Evolutionary conservation across 176 grass and related monocot genomes (phyloP).

Genomic region (Calamus simplicifolius): DNA sequence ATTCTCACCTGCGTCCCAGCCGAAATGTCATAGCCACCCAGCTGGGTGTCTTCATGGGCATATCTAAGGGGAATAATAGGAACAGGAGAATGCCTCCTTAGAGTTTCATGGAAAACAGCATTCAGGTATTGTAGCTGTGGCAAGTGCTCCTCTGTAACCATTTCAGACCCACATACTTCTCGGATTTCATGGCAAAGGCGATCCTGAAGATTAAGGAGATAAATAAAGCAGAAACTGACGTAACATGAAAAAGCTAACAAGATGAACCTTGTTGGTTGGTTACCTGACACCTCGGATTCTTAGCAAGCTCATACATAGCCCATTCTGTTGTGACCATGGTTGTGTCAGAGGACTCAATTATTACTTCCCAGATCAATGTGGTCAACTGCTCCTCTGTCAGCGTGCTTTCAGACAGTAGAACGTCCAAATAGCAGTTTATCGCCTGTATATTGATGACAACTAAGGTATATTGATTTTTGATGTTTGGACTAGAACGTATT

Average conservation of each 20-base stretch:
- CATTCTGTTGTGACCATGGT: conserved; percentile 69
- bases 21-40: conserved; percentile 52
- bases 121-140: conserved; percentile 48
- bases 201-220: conserved; percentile 30
- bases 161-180: conserved; percentile 34
- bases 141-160: conserved; percentile 54
- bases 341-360: conserved; percentile 78
- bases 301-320: conserved; percentile 81
- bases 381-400: conserved; percentile 58
- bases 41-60: conserved; percentile 53
- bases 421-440: conserved; percentile 55
- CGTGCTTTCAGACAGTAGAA: conserved; percentile 44
- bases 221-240: background rate
- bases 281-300: conserved; percentile 58
- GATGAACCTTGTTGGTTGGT: background rate
- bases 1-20: conserved; percentile 47
- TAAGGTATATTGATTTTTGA: background rate
- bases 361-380: conserved; percentile 55
- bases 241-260: background rate
- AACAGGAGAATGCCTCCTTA: conserved; percentile 50
- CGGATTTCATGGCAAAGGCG: conserved; percentile 54
- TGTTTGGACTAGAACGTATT: background rate
- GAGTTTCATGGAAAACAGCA: conserved; percentile 72
- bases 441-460: conserved; percentile 24
- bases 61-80: conserved; percentile 60